Evolutionary conservation across 148 eudicot genomes (phyloP).

Genomic region (Vaccinium macrocarpon): DNA sequence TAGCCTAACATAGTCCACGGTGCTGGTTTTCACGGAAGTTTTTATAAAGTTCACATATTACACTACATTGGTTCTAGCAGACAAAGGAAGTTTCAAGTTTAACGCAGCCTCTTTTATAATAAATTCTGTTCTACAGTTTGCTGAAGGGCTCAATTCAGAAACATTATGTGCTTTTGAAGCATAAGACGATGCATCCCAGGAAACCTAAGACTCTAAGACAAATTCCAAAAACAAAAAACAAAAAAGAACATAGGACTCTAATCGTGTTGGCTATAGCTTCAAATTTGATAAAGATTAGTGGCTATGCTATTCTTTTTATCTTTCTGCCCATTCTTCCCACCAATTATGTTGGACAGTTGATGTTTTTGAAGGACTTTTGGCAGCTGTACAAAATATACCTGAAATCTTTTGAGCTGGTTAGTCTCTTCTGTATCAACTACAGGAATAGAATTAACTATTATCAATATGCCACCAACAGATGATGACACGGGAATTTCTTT

Average conservation of each 20-base stretch:
- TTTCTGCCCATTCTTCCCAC: not conserved
- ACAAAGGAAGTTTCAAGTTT: not conserved
- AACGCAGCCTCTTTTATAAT: not conserved
- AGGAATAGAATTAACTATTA: not conserved
- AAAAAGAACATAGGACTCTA: not conserved
- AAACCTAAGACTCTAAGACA: not conserved
- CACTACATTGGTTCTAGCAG: not conserved
- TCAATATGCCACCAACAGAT: not conserved
- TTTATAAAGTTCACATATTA: not conserved
- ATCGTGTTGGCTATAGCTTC: not conserved
- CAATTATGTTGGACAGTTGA: not conserved
- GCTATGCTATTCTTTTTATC: not conserved
- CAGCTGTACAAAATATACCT: not conserved
- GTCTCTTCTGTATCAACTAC: not conserved
- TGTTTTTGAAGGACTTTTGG: not conserved
- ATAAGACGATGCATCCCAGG: slow-evolving; percentile 24
- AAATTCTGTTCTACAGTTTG: slow-evolving; percentile 10
- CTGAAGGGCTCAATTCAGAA: slow-evolving; percentile 31
- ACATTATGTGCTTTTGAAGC: slow-evolving; percentile 31
- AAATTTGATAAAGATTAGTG: not conserved
- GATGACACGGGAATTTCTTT: not conserved
- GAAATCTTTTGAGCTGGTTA: not conserved
- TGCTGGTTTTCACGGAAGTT: not conserved
- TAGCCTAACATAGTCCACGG: not conserved
- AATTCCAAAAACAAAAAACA: too few species aligned